Evolutionary conservation across 805 yeast genomes (phyloP).

Genomic region (Saccharomyces mikatae): DNA sequence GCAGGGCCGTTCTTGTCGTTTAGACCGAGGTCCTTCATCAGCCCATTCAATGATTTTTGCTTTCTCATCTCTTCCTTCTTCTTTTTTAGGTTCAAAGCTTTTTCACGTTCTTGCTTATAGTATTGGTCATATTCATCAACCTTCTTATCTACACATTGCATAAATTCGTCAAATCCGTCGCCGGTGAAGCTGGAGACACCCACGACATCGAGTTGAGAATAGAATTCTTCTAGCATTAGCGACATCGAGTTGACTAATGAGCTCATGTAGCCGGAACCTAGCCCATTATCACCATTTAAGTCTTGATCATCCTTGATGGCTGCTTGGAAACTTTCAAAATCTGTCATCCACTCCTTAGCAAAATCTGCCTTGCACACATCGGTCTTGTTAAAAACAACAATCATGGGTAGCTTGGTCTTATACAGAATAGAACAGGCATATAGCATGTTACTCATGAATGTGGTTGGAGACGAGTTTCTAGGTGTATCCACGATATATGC

Average conservation of each 20-base stretch:
- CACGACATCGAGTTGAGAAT: conserved; percentile 84
- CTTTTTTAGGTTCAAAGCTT: conserved; percentile 66
- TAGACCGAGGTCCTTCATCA: conserved; percentile 79
- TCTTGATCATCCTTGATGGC: conserved; percentile 67
- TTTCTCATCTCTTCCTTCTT: conserved; percentile 66
- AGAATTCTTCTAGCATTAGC: conserved; percentile 90
- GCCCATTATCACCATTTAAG: conserved; percentile 45
- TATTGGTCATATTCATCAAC: conserved; percentile 79
- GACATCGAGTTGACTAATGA: conserved; percentile 92
- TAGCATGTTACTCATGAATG: conserved; percentile 96
- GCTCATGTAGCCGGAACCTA: conserved; percentile 81
- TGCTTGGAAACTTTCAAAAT: conserved; percentile 82
- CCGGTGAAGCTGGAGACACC: conserved; percentile 93
- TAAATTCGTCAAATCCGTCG: conserved; percentile 84
- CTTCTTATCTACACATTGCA: conserved; percentile 76
- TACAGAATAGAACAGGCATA: conserved; percentile 95
- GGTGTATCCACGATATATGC: conserved; percentile 97
- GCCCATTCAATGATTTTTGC: conserved; percentile 56
- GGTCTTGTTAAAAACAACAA: conserved; percentile 89
- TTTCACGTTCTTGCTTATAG: conserved; percentile 80
- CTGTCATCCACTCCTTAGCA: conserved; percentile 96
- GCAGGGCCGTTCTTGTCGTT: conserved; percentile 31
- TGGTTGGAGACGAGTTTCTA: conserved; percentile 85
- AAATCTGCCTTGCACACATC: conserved; percentile 80
- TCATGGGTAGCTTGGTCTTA: conserved; percentile 94